Evolutionary conservation across 345 rosid genomes (phyloP), one percentile per base, ranked within the genome.

Genomic region (Camelina laxa): DNA sequence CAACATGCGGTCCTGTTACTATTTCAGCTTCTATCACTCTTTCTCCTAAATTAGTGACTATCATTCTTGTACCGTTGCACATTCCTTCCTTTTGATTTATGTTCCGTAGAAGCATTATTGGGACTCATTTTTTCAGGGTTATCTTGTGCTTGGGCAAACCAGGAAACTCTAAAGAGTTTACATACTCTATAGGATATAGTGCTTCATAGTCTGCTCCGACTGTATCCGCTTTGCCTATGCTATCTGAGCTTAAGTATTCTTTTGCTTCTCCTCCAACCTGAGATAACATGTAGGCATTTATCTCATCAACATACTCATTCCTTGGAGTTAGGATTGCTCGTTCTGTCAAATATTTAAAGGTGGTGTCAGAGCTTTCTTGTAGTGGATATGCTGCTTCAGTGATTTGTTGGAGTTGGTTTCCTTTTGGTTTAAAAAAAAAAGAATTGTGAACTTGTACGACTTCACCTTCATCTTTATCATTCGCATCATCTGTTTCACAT

Each of bases 221-320:
- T 5, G 49, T 44, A 0, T 44, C 17, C 0, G 17, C 17, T 15
- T 44, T 44, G 0, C 49, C 17, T 0, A 15, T 44, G 17, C 61
- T 56, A 5, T 56, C 2, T 14, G 39, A 56, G 5, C 39, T 56
- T 7, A 30, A 7, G 3, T 30, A 30, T n/a, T 56, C 39, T 30
- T 56, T 56, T 0, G 6, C 8, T 2, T 3, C 20, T 0, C 20
- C 3, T 0, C 0, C 0, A 1, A 56, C 12, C 2, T 30, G 20
- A 2, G 61, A 30, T 30, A 30, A 15, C 49, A 44, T 44, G 17
- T 44, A 44, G 5, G 17, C 8, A n/a, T 44, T 44, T 1, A 15
- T 45, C 9, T 45, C 50, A n/a, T 45, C 50, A 1, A 45, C 50
- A n/a, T 15, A 45, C 15, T 45, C 50, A n/a, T 45, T 45, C 3